These are phyloP conservation scores for Septoria petroselini DNA, from an alignment of 2,329 filamentous ascomycete genomes.

Conservation along the genomic window DNA sequence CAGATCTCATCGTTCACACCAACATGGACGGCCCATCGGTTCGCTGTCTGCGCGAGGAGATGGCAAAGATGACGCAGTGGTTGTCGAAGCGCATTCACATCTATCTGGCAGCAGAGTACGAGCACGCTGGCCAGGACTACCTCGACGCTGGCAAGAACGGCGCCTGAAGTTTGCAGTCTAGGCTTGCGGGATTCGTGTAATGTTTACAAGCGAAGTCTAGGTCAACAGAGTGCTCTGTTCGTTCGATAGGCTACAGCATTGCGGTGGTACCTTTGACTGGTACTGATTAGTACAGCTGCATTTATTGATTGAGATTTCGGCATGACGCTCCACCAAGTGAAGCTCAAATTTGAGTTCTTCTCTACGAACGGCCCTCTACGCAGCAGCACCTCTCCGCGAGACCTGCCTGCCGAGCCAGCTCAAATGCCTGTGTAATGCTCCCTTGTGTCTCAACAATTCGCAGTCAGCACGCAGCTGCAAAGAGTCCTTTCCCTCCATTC, in stretches of 20 bases:
- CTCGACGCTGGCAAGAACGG: conserved; percentile 49
- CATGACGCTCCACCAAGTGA: too few species aligned
- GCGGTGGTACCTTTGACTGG: too few species aligned
- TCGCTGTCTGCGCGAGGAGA: conserved; percentile 80
- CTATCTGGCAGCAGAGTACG: conserved; percentile 77
- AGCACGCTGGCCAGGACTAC: conserved; percentile 68
- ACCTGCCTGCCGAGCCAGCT: conserved; percentile 7
- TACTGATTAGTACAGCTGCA: too few species aligned
- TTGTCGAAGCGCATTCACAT: conserved; percentile 70
- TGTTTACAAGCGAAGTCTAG: too few species aligned
- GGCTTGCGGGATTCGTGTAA: too few species aligned
- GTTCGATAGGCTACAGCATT: too few species aligned
- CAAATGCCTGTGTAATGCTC: conserved; percentile 31
- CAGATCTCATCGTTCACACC: conserved; percentile 91
- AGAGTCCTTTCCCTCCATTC: conserved; percentile 13
- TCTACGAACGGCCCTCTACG: background rate
- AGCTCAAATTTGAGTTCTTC: too few species aligned
- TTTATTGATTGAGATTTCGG: too few species aligned
- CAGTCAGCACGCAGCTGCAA: conserved; percentile 38
- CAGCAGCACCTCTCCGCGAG: background rate
- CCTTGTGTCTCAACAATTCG: conserved; percentile 36
- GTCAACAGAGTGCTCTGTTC: too few species aligned
- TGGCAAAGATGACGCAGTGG: conserved; percentile 83
- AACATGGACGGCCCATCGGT: conserved; percentile 96
- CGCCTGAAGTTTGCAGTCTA: conserved; percentile 1